phyloP scores from a whole-genome alignment of 768 basidiomycete species.

The Lyophyllum semitale region DNA sequence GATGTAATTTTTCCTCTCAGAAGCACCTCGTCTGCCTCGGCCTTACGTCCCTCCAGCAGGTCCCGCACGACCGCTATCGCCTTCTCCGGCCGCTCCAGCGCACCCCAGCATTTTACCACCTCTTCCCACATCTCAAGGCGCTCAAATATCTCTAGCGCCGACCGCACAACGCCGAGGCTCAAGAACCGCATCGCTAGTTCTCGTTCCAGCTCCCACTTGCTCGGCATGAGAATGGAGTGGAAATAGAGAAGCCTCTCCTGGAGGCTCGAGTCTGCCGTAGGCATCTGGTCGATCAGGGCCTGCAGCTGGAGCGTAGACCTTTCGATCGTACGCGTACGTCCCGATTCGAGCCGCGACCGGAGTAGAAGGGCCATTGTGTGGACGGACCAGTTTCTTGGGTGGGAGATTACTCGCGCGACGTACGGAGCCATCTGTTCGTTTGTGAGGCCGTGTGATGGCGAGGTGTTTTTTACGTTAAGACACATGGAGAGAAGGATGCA shows the following conservation, averaged over 20 bases:
- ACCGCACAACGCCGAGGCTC: slow-evolving; percentile 83
- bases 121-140: slow-evolving; percentile 99
- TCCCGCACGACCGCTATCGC: slow-evolving; percentile 83
- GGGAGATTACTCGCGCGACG: slow-evolving; percentile 83
- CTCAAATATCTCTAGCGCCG: slow-evolving; percentile 92
- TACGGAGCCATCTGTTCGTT: slow-evolving; percentile 92
- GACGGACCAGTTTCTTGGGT: slow-evolving; percentile 93
- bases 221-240: slow-evolving; percentile 80
- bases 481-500: slow-evolving; percentile 89
- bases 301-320: slow-evolving; percentile 91
- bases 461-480: slow-evolving; percentile 86
- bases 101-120: slow-evolving; percentile 84
- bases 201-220: slow-evolving; percentile 90
- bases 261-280: slow-evolving; percentile 74
- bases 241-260: slow-evolving; percentile 79
- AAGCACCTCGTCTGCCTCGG: slow-evolving; percentile 78
- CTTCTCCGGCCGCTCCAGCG: slow-evolving; percentile 77
- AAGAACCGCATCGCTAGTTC: slow-evolving; percentile 87
- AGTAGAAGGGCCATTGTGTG: slow-evolving; percentile 96
- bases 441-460: slow-evolving; percentile 88
- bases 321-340: slow-evolving; percentile 90
- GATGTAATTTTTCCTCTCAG: slow-evolving; percentile 57
- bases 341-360: slow-evolving; percentile 87
- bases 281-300: slow-evolving; percentile 96
- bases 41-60: slow-evolving; percentile 78